Base-by-base conservation (phyloP, 257 asterid species). In the Verbascum thapsus region DNA sequence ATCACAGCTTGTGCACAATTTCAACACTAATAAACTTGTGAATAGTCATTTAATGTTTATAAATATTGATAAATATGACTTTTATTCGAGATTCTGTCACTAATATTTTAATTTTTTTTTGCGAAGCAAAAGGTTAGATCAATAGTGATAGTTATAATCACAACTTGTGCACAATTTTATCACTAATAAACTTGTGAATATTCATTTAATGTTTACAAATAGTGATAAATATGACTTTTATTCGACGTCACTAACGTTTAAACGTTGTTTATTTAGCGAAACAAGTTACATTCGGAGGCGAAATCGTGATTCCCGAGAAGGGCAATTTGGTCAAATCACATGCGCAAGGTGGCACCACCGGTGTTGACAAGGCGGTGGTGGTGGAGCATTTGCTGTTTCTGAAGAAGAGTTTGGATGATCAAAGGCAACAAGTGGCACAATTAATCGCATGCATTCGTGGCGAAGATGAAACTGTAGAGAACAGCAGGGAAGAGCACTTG, bases 391-490 rank as follows among this genome's bases (percentile, higher is more conserved):
- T 90, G 49, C 4, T 76, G 61, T 37, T 59, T 39, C 59, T 87
- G 71, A 81, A 72, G 78, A 79, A 76, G 39, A 81, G 90, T 60
- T 69, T 87, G 75, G 95, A 83, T 58, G 77, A 78, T 35, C 87
- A 90, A 37, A 80, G 75, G 64, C 68, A 62, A 20, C 72, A 73
- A 53, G 91, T 90, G 55, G 73, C 22, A 64, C 58, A 73, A 32
- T 34, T 83, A 64, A 90, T 87, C 11, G 81, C 71, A 1, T 52
- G 66, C 7, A 30, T 62, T 5, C 20, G 66, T 4, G 80, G 90
- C 57, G 72, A 65, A 58, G 80, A 70, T 40, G 57, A 51, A 18
- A 37, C 34, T 35, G 72, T 22, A 6, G 86, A 73, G 64, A 43
- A 39, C 66, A 73, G 41, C 45, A 74, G 66, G 32, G 86, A 85